These are phyloP conservation scores for Stenocarpella maydis DNA, from an alignment of 2,329 filamentous ascomycete genomes.

Conservation along the genomic window DNA sequence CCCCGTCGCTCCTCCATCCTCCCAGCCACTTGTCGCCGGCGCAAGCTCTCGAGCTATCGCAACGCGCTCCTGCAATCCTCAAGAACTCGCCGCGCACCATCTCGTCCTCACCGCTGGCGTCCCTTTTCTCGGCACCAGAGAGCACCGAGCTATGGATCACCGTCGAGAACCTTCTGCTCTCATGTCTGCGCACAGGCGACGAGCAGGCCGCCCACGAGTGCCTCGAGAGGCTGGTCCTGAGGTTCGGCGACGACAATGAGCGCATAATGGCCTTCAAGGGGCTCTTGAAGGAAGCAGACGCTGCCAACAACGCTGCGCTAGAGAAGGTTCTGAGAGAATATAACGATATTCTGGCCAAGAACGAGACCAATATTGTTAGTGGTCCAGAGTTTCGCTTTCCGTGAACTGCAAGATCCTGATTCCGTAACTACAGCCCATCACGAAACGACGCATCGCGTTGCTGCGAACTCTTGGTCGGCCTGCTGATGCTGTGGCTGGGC, in stretches of 20 bases:
- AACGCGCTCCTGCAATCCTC: slow-evolving; percentile 66
- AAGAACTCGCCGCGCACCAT: slow-evolving; percentile 61
- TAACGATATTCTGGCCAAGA: slow-evolving; percentile 74
- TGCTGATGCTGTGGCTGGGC: slow-evolving; percentile 75
- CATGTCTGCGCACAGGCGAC: slow-evolving; percentile 85
- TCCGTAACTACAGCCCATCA: slow-evolving; percentile 68
- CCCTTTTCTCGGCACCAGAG: slow-evolving; percentile 68
- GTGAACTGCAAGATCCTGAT: slow-evolving; percentile 43
- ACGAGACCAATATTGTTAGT: slow-evolving; percentile 81
- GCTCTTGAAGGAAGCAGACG: slow-evolving; percentile 84
- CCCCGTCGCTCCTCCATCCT: slow-evolving; percentile 62
- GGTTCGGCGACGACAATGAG: slow-evolving; percentile 87
- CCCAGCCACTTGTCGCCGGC: slow-evolving; percentile 64
- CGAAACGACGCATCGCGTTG: slow-evolving; percentile 84
- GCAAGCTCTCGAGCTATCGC: slow-evolving; percentile 65
- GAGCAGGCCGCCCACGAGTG: slow-evolving; percentile 78
- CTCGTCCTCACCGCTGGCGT: slow-evolving; percentile 61
- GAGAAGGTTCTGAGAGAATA: slow-evolving; percentile 79
- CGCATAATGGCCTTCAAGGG: slow-evolving; percentile 85
- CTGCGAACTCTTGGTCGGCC: slow-evolving; percentile 76
- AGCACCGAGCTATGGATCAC: slow-evolving; percentile 82
- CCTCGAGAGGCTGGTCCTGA: slow-evolving; percentile 76
- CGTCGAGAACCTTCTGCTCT: slow-evolving; percentile 86
- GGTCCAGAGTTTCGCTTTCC: not conserved
- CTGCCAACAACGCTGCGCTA: slow-evolving; percentile 70